Evolutionary conservation across 352 stramenopile genomes (phyloP).

Genomic region (Phytophthora quininea): DNA sequence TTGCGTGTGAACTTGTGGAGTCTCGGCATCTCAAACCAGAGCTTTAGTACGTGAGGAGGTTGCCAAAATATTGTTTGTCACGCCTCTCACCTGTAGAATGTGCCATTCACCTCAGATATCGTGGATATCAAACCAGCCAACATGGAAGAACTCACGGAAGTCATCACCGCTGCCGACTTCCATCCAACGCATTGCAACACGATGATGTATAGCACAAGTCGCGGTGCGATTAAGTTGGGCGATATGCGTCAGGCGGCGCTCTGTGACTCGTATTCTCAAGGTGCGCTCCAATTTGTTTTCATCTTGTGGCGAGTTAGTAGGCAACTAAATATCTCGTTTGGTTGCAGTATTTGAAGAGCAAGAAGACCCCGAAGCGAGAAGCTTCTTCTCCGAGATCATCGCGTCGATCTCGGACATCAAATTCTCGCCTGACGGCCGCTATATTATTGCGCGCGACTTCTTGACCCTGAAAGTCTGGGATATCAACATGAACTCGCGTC

Average conservation of each 20-base stretch:
- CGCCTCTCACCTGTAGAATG: no score
- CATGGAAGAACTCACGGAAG: constrained; percentile 97
- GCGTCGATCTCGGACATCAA: constrained; percentile 95
- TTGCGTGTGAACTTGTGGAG: constrained; percentile 97
- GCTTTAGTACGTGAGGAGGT: constrained; percentile 77
- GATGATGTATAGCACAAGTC: constrained; percentile 96
- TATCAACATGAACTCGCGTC: constrained; percentile 93
- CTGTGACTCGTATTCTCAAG: constrained; percentile 86
- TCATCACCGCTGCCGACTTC: constrained; percentile 95
- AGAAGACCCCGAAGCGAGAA: constrained; percentile 81
- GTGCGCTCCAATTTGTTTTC: constrained; percentile 18
- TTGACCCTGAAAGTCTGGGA: constrained; percentile 97
- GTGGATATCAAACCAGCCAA: constrained; percentile 97
- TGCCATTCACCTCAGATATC: constrained; percentile 71
- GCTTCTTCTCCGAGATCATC: constrained; percentile 97
- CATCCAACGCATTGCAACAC: constrained; percentile 94
- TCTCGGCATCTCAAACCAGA: constrained; percentile 87
- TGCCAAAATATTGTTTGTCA: no score
- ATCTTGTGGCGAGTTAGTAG: no score
- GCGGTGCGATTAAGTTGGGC: constrained; percentile 92
- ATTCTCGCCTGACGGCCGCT: constrained; percentile 93
- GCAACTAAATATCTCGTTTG: neutral
- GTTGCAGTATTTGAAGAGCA: constrained; percentile 78
- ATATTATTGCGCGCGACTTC: constrained; percentile 96
- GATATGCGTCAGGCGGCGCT: constrained; percentile 93